These are phyloP conservation scores for Psilocybe mexicana DNA, from an alignment of 1,284 basidiomycete species.

Conservation along the genomic window DNA sequence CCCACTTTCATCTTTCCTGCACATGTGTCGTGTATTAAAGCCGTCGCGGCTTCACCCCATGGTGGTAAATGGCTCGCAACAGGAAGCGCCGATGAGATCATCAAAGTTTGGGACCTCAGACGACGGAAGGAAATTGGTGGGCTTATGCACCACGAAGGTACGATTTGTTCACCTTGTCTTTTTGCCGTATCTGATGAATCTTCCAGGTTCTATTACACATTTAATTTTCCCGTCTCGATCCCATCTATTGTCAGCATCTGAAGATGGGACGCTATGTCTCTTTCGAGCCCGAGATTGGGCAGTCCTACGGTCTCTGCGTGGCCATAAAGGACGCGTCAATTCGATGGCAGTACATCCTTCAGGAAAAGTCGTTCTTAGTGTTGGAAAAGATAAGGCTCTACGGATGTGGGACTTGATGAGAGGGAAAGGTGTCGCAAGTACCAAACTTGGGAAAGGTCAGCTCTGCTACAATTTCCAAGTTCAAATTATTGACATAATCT, in stretches of 20 bases:
- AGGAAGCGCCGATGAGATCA: slow-evolving; percentile 91
- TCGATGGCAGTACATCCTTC: slow-evolving; percentile 89
- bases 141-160: slow-evolving; percentile 91
- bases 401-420: slow-evolving; percentile 99
- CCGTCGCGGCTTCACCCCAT: slow-evolving; percentile 80
- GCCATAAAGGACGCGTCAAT: slow-evolving; percentile 93
- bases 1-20: slow-evolving; percentile 97
- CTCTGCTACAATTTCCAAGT: neutral
- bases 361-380: slow-evolving; percentile 87
- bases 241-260: slow-evolving; percentile 87
- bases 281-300: slow-evolving; percentile 95
- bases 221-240: slow-evolving; percentile 87
- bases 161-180: slow-evolving; percentile 23
- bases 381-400: slow-evolving; percentile 87
- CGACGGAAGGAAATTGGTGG: slow-evolving; percentile 91
- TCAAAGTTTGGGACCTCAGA: slow-evolving; percentile 97
- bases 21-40: slow-evolving; percentile 90
- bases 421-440: slow-evolving; percentile 86
- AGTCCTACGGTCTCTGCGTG: slow-evolving; percentile 84
- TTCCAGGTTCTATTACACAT: slow-evolving; percentile 84
- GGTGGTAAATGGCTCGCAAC: slow-evolving; percentile 96
- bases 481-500: neutral
- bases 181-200: neutral
- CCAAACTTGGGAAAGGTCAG: slow-evolving; percentile 82
- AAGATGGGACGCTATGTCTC: slow-evolving; percentile 87